phyloP scores from a whole-genome alignment of 257 asterid genomes.

The Gentiana macrophylla region DNA sequence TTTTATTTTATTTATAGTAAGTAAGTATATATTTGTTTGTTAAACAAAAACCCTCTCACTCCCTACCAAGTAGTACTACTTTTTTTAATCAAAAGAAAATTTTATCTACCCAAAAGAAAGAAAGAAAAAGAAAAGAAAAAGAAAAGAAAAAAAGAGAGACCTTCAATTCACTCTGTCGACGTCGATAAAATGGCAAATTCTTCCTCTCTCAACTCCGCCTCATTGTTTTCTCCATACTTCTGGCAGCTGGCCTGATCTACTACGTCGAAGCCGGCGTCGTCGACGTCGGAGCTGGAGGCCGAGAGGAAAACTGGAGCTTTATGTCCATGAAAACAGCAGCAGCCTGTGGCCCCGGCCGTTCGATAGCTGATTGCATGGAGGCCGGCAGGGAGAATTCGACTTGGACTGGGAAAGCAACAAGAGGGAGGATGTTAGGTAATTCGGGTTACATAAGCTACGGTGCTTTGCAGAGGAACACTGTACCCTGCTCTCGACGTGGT shows the following conservation, averaged over 20 bases:
- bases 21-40: too few species aligned
- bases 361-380: constrained; percentile 53
- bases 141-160: background rate
- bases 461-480: constrained; percentile 64
- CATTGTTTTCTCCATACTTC: background rate
- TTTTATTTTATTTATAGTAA: too few species aligned
- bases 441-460: constrained; percentile 75
- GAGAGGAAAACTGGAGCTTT: constrained; percentile 7
- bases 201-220: background rate
- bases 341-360: constrained; percentile 26
- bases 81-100: too few species aligned
- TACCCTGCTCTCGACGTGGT: constrained; percentile 71
- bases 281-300: background rate
- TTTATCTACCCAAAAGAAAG: background rate
- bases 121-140: background rate
- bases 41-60: too few species aligned
- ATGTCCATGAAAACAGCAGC: constrained; percentile 8
- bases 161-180: too few species aligned
- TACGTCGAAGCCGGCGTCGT: constrained; percentile 7
- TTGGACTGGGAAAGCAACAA: constrained; percentile 43
- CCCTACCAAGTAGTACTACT: too few species aligned
- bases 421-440: constrained; percentile 53
- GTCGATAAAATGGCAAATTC: background rate
- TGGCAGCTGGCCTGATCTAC: constrained; percentile 9
- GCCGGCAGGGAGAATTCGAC: constrained; percentile 41